Evolutionary conservation across 2,329 filamentous ascomycete genomes (phyloP).

Genomic region (Colletotrichum sp.): DNA sequence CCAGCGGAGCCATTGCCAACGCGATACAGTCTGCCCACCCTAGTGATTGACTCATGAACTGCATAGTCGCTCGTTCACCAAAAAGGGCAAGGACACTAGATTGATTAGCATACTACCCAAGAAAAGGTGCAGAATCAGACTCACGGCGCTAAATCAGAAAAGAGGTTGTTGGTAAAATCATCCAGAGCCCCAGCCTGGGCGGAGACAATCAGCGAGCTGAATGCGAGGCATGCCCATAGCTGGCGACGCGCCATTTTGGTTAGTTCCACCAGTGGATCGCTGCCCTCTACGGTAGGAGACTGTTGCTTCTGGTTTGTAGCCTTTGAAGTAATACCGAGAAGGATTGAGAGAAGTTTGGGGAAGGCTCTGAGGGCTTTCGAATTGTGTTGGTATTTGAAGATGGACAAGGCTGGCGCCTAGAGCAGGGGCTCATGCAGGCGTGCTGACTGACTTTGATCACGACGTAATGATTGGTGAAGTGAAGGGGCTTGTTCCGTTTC

Average conservation of each 20-base stretch:
- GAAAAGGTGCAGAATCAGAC: rapidly evolving
- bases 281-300: rapidly evolving
- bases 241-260: not conserved
- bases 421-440: not conserved
- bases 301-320: not conserved
- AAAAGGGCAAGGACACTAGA: constrained; percentile 36
- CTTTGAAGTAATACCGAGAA: not conserved
- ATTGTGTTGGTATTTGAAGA: not conserved
- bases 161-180: not conserved
- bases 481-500: not conserved
- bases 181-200: not conserved
- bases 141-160: not conserved
- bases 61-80: constrained; percentile 42
- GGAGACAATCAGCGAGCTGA: not conserved
- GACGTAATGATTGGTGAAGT: not conserved
- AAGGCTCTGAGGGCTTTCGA: not conserved
- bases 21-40: constrained; percentile 34
- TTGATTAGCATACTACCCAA: not conserved
- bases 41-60: constrained; percentile 41
- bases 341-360: not conserved
- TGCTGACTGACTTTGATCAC: not conserved
- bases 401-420: not conserved
- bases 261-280: not conserved
- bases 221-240: not conserved
- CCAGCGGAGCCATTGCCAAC: constrained; percentile 37